Conservation (phyloP, 768 basidiomycete species). For the Auricularia heimuer region DNA sequence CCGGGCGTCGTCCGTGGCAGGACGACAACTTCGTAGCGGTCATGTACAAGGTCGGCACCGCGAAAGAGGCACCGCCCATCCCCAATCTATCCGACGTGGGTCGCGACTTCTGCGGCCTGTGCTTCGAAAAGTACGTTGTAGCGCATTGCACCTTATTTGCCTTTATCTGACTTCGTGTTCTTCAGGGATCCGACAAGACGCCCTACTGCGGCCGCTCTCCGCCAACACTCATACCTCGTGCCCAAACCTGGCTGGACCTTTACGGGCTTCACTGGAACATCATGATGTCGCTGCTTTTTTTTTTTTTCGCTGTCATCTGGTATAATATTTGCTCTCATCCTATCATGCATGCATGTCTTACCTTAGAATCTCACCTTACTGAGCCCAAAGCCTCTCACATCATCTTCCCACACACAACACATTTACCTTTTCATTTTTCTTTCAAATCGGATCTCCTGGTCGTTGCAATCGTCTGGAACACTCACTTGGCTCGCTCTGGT, state of each 20-base stretch:
- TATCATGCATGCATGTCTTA: no score
- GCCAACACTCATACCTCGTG: conserved; percentile 67
- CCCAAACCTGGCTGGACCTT: conserved; percentile 69
- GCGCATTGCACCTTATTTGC: not conserved
- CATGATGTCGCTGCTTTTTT: not conserved
- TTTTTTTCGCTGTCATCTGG: not conserved
- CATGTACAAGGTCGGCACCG: conserved; percentile 77
- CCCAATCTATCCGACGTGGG: conserved; percentile 71
- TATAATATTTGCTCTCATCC: no score
- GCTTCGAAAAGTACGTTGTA: conserved; percentile 73
- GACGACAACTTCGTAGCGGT: conserved; percentile 85
- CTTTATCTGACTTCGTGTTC: conserved; percentile 54
- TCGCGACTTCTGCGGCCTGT: conserved; percentile 77
- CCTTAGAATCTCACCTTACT: no score
- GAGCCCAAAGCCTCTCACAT: no score
- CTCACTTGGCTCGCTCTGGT: no score
- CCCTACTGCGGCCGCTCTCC: conserved; percentile 67
- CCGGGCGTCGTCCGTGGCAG: conserved; percentile 34
- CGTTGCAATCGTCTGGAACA: no score
- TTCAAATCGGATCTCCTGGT: no score
- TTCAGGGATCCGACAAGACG: conserved; percentile 78
- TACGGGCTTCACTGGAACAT: conserved; percentile 35
- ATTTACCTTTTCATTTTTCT: no score
- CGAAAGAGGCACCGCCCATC: conserved; percentile 78
- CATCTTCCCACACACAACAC: no score